Evolutionary conservation across 2,329 filamentous ascomycete species (phyloP).

Genomic region (Sordariomycetes sp.): DNA sequence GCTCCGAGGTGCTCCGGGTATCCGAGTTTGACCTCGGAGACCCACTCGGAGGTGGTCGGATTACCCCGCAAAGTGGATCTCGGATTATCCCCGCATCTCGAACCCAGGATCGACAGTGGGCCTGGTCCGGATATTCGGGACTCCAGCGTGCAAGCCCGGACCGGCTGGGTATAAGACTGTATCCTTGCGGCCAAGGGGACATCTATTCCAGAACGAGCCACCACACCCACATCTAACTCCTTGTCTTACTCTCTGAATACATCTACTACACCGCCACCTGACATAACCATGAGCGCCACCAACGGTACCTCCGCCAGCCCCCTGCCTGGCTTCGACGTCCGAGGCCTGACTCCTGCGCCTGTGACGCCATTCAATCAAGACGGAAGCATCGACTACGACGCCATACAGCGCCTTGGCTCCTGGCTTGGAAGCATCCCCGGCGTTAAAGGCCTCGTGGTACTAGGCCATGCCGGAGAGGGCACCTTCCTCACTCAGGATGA

Average conservation of each 20-base stretch:
- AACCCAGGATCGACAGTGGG: too few relatives aligned
- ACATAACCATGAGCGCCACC: not conserved
- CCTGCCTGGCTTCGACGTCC: constrained; percentile 24
- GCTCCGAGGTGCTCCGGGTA: too few relatives aligned
- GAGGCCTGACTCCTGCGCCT: constrained; percentile 34
- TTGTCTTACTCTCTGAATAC: not conserved
- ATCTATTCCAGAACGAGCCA: too few relatives aligned
- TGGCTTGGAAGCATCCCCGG: constrained; percentile 37
- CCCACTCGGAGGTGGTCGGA: not conserved
- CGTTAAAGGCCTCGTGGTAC: constrained; percentile 37
- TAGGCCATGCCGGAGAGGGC: constrained; percentile 40
- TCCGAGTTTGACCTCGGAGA: not conserved
- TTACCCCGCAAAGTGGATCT: not conserved
- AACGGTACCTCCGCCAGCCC: constrained; percentile 11
- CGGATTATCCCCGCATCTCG: not conserved
- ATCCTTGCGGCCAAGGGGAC: too few relatives aligned
- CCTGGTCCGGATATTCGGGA: not conserved
- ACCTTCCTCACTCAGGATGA: constrained; percentile 37
- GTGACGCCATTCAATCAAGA: constrained; percentile 36
- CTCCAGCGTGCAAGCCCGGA: too few relatives aligned
- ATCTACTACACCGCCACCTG: not conserved
- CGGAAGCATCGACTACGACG: constrained; percentile 34
- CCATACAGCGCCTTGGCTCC: constrained; percentile 36
- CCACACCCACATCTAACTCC: not conserved
- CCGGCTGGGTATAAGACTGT: too few relatives aligned